Evolutionary conservation across 1,139 yeast genomes (phyloP), one percentile per base, ranked within the genome.

Genomic region (Saccharomyces pastorianus): DNA sequence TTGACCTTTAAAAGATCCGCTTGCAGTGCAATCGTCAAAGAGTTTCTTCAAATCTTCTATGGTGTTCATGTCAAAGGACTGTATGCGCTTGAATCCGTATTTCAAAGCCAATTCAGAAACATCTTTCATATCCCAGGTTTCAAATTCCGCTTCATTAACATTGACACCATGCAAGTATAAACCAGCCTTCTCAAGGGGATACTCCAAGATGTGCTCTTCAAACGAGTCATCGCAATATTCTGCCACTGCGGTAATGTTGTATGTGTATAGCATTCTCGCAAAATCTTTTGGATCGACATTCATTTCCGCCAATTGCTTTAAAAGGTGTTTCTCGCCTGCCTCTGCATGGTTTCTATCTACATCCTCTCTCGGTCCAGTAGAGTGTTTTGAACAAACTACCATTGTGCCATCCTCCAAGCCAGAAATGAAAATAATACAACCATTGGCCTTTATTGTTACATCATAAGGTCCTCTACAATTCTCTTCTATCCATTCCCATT

Each of bases 161-260:
- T 93, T 95, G 49, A 95, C 71, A 0, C 99, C 99, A 66, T 93
- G 99, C 23, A 95, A 69, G 61, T 93, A 95, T 13, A 95, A 75
- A 0, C 99, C 99, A 0, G 96, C 82, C 11, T 58, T 57, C 14
- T 74, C 73, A 1, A 83, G 83, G 1, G 78, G 69, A 64, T 95
- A 95, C 52, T 85, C 85, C 53, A 95, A 74, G 11, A 95, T 89
- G 68, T 95, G 99, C 69, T 95, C 99, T 67, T 95, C 99, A 70
- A 95, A 95, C 0, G 73, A 73, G 64, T 95, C 99, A 67, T 95
- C 97, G 70, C 99, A 95, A 49, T 83, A 78, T 69, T 93, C 99
- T 1, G 95, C 91, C 0, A 90, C 96, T 0, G 96, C 96, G 0
- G 99, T 95, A 29, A 82, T 67, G 57, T 83, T 80, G 59, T 76